These are phyloP conservation scores for Penicillium sp. DNA, from an alignment of 2,329 filamentous ascomycete genomes.

Conservation along the genomic window DNA sequence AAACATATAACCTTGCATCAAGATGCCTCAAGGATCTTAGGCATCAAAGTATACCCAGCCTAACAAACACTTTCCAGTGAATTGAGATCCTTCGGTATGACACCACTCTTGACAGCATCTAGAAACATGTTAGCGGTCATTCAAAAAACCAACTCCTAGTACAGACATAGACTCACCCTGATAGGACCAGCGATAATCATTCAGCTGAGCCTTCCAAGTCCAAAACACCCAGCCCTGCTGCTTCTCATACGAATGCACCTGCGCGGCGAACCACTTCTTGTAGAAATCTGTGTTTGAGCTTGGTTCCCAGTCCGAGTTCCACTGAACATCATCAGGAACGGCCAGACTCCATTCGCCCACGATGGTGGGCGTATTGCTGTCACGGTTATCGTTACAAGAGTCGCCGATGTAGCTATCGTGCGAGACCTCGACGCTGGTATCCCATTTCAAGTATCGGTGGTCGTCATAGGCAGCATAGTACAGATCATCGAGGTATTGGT, in stretches of 20 bases:
- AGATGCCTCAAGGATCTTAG: too few relatives aligned
- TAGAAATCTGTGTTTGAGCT: conserved; percentile 55
- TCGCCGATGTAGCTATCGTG: conserved; percentile 50
- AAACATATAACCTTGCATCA: neutral
- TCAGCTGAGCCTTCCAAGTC: conserved; percentile 58
- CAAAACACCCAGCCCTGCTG: conserved; percentile 60
- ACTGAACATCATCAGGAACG: conserved; percentile 42
- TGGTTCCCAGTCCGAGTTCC: conserved; percentile 48
- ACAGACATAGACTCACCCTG: conserved; percentile 18
- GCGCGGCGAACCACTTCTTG: conserved; percentile 58
- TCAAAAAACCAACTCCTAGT: neutral
- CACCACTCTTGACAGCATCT: conserved; percentile 2
- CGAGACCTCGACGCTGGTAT: conserved; percentile 45
- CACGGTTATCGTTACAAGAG: neutral
- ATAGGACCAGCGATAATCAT: conserved; percentile 39
- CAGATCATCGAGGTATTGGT: conserved; percentile 46
- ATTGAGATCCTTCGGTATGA: neutral
- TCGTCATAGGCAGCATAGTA: conserved; percentile 58
- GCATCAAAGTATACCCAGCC: too few relatives aligned
- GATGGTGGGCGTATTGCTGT: neutral
- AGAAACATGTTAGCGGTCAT: neutral
- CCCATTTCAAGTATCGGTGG: conserved; percentile 63
- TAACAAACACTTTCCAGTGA: neutral
- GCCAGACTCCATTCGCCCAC: neutral
- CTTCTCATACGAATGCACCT: conserved; percentile 58